These are phyloP conservation scores for Exophiala phaeomuriformis DNA, from an alignment of 2,329 filamentous ascomycete species.

Conservation along the genomic window DNA sequence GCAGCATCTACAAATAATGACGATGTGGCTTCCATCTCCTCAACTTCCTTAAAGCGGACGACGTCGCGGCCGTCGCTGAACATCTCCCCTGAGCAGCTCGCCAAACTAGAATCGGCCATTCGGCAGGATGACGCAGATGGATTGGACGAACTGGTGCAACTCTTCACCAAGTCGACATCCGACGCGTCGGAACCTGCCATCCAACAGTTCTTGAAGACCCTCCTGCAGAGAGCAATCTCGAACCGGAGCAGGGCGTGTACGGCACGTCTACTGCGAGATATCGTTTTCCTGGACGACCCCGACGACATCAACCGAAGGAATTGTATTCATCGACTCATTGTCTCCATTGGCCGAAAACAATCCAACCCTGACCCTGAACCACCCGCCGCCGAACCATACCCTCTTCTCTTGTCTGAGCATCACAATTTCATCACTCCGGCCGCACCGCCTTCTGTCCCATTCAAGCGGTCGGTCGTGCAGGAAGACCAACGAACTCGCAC, in stretches of 20 bases:
- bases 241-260: conserved; percentile 69
- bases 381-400: conserved; percentile 44
- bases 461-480: conserved; percentile 55
- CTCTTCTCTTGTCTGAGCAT: conserved; percentile 47
- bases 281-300: conserved; percentile 69
- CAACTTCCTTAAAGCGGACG: conserved; percentile 65
- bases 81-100: conserved; percentile 60
- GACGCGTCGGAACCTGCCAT: conserved; percentile 22
- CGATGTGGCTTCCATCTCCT: conserved; percentile 38
- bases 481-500: conserved; percentile 57
- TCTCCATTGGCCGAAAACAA: conserved; percentile 75
- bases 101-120: conserved; percentile 65
- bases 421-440: conserved; percentile 74
- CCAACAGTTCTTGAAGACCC: conserved; percentile 35
- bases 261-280: conserved; percentile 58
- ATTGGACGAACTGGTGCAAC: conserved; percentile 28
- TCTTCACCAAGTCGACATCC: conserved; percentile 9
- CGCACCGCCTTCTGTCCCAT: conserved; percentile 56
- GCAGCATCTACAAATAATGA: conserved; percentile 54
- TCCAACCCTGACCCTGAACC: conserved; percentile 48
- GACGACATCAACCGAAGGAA: conserved; percentile 94
- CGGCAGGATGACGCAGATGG: conserved; percentile 57
- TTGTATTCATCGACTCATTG: conserved; percentile 84
- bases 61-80: conserved; percentile 69
- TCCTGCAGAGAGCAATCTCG: conserved; percentile 49